phyloP scores from a whole-genome alignment of 2,329 filamentous ascomycete genomes.

The Fusarium anguioides region DNA sequence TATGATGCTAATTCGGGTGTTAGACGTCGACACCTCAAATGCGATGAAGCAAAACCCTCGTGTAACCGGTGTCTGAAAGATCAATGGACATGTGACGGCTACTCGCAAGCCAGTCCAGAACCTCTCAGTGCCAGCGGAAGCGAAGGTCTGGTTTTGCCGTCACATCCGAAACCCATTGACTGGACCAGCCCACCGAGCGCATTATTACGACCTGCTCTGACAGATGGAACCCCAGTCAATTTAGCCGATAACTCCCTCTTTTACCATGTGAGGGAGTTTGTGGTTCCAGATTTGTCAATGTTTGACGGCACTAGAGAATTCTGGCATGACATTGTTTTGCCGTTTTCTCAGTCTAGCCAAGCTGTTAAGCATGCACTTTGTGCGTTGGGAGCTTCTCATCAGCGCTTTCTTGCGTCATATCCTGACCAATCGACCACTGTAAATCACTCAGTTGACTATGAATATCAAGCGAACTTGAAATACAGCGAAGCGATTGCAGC shows the following conservation, averaged over 20 bases:
- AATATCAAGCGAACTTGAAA: slow-evolving; percentile 28
- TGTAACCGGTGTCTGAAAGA: slow-evolving; percentile 22
- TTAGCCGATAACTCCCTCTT: background rate
- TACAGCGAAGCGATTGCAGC: slow-evolving; percentile 38
- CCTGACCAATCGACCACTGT: background rate
- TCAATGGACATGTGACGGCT: slow-evolving; percentile 29
- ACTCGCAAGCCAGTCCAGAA: background rate
- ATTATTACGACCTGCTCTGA: background rate
- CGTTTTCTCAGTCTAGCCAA: background rate
- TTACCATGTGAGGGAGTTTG: background rate
- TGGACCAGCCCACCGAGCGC: no score
- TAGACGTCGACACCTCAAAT: slow-evolving; percentile 36
- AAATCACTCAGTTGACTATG: background rate
- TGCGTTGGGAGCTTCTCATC: slow-evolving; percentile 13
- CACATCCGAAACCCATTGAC: background rate
- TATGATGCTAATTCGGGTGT: background rate
- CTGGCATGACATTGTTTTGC: slow-evolving; percentile 11
- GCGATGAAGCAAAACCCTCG: slow-evolving; percentile 23
- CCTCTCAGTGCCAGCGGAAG: background rate
- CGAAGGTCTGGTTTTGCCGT: background rate
- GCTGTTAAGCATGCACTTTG: slow-evolving; percentile 8
- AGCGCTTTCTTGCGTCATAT: background rate
- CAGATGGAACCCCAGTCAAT: background rate
- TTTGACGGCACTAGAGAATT: background rate
- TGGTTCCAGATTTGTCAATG: background rate